phyloP scores from a whole-genome alignment of 2,329 filamentous ascomycete genomes.

The Macrophomina phaseolina region DNA sequence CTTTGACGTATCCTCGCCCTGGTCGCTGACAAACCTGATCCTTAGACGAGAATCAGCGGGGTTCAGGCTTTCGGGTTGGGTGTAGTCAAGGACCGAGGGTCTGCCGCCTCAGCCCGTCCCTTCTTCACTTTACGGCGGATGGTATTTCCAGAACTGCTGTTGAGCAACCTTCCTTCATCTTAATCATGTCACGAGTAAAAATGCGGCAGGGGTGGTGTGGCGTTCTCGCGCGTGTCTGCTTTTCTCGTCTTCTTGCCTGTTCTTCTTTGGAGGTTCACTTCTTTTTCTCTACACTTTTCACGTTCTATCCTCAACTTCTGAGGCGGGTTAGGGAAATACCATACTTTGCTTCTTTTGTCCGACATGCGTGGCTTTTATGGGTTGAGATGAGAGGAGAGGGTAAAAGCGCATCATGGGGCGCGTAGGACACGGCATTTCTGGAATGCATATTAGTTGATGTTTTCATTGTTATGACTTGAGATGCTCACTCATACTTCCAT shows the following conservation, averaged over 20 bases:
- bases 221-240: not conserved
- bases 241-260: not conserved
- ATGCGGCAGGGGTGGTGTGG: constrained; percentile 9
- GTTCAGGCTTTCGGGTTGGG: too few relatives aligned
- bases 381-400: not conserved
- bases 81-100: too few relatives aligned
- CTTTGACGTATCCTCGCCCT: not conserved
- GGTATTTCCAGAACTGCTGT: not conserved
- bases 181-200: constrained; percentile 8
- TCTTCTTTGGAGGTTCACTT: not conserved
- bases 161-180: not conserved
- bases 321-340: constrained; percentile 20
- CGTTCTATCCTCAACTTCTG: not conserved
- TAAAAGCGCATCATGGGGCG: not conserved
- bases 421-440: too few relatives aligned
- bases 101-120: too few relatives aligned
- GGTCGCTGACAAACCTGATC: not conserved
- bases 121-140: too few relatives aligned
- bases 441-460: not conserved
- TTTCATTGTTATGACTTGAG: too few relatives aligned
- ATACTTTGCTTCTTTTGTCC: constrained; percentile 15
- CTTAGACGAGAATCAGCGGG: not conserved
- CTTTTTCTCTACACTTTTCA: not conserved
- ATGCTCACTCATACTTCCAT: too few relatives aligned
- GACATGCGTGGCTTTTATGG: not conserved